phyloP scores from a whole-genome alignment of 2,329 filamentous ascomycete species.

The Periconia sp. region DNA sequence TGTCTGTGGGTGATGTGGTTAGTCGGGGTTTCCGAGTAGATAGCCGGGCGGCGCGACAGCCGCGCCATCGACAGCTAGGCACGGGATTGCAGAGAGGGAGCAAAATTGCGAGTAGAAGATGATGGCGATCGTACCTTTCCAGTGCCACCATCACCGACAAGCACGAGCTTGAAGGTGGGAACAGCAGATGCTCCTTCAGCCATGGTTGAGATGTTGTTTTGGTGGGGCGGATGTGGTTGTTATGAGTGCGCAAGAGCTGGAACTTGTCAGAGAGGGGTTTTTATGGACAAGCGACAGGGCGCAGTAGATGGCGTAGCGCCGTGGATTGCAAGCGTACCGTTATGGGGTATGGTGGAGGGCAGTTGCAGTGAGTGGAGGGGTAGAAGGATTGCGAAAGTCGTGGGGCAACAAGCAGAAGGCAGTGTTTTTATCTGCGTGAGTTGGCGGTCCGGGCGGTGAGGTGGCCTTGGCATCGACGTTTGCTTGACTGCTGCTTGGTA shows the following conservation, averaged over 20 bases:
- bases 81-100: constrained; percentile 9
- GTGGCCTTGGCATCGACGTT: constrained; percentile 15
- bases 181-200: constrained; percentile 50
- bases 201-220: constrained; percentile 57
- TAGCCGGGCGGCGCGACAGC: background rate
- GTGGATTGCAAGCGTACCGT: constrained; percentile 27
- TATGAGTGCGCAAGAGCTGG: constrained; percentile 30
- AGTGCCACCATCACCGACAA: constrained; percentile 98
- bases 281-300: background rate
- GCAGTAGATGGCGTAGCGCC: constrained; percentile 11
- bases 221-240: constrained; percentile 34
- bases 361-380: constrained; percentile 18
- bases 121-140: constrained; percentile 79
- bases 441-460: constrained; percentile 22
- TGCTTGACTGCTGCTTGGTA: constrained; percentile 8
- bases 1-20: constrained; percentile 63
- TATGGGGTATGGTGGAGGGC: constrained; percentile 22
- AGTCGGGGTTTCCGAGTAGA: constrained; percentile 15
- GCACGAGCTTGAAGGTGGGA: constrained; percentile 99
- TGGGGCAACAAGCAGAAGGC: constrained; percentile 35
- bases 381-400: constrained; percentile 23
- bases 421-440: constrained; percentile 24
- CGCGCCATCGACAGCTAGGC: background rate
- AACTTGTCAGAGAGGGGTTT: constrained; percentile 16
- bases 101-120: background rate